phyloP scores from a whole-genome alignment of 257 asterid genomes.

The Capsicum pubescens region DNA sequence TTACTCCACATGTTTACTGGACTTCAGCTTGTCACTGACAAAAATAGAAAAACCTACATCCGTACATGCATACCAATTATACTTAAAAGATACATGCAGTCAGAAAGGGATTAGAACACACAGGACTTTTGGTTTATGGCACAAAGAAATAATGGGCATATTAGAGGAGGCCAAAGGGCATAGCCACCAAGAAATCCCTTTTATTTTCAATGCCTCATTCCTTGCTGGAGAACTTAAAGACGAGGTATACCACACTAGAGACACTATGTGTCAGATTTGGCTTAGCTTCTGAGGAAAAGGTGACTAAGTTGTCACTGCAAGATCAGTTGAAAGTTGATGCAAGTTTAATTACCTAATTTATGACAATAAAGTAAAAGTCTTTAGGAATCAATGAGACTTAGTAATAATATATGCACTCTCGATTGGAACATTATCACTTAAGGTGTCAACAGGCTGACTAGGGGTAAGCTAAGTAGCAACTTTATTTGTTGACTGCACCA shows the following conservation, averaged over 20 bases:
- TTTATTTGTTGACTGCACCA: background rate
- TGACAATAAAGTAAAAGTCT: background rate
- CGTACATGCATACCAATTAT: background rate
- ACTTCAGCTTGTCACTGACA: background rate
- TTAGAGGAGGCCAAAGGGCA: constrained; percentile 2
- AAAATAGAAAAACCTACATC: background rate
- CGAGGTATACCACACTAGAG: background rate
- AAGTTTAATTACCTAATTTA: background rate
- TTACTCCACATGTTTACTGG: constrained; percentile 16
- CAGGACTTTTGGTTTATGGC: constrained; percentile 6
- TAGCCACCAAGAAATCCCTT: background rate
- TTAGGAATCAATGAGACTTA: background rate
- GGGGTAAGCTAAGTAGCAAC: background rate
- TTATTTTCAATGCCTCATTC: constrained; percentile 14
- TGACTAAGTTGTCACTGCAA: background rate
- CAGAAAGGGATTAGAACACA: constrained; percentile 9
- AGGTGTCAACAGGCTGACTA: background rate
- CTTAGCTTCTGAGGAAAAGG: constrained; percentile 5
- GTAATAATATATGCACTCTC: background rate
- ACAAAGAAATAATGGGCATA: background rate
- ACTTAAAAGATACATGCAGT: background rate
- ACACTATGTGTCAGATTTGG: background rate
- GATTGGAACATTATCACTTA: background rate
- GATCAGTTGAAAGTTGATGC: background rate
- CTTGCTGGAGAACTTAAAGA: background rate